These are phyloP conservation scores for Colletotrichum chrysophilum DNA, from an alignment of 2,329 filamentous ascomycete genomes.

Conservation along the genomic window DNA sequence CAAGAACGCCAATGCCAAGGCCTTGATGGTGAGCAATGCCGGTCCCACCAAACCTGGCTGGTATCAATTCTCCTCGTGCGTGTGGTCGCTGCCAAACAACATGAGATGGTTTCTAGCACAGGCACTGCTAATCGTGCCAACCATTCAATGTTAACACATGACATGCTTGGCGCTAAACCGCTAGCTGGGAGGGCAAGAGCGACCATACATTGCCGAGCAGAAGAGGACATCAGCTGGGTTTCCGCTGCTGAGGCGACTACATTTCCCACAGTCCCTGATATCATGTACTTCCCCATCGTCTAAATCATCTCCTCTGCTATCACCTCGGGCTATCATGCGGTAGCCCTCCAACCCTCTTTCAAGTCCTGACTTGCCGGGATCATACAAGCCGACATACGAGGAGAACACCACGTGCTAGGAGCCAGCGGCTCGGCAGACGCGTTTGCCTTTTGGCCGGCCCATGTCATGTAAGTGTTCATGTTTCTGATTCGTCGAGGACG, in stretches of 20 bases:
- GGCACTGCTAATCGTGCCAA: background rate
- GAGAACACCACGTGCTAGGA: background rate
- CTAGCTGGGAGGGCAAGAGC: background rate
- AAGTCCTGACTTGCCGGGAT: background rate
- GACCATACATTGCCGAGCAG: rapidly evolving
- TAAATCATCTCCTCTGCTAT: background rate
- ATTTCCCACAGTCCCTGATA: background rate
- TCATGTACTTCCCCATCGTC: background rate
- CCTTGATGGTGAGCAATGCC: background rate
- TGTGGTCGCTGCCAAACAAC: background rate
- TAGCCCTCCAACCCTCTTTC: background rate
- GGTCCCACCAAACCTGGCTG: background rate
- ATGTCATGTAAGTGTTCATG: background rate
- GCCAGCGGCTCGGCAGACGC: background rate
- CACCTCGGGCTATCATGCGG: background rate
- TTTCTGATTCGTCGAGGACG: background rate
- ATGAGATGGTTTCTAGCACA: background rate
- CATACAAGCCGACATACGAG: background rate
- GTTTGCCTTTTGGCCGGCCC: background rate
- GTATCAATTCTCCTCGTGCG: background rate
- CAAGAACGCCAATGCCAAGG: background rate
- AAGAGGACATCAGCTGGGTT: background rate
- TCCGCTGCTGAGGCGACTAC: background rate
- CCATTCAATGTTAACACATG: rapidly evolving
- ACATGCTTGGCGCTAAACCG: background rate